Evolutionary conservation across 257 asterid species (phyloP).

Genomic region (Solanum pimpinellifolium): DNA sequence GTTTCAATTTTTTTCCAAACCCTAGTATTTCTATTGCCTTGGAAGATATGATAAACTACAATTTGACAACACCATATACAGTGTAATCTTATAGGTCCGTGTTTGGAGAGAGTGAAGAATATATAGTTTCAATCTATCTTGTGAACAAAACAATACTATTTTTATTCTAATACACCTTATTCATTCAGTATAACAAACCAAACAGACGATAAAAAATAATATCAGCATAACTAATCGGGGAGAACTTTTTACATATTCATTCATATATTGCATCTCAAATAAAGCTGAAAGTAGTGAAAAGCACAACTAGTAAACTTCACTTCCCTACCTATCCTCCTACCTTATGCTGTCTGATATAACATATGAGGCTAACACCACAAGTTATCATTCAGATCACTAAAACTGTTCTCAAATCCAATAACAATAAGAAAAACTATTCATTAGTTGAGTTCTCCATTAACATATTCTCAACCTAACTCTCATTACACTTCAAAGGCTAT

Average conservation of each 20-base stretch:
- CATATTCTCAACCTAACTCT: background rate
- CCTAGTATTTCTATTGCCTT: background rate
- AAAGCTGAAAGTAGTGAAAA: background rate
- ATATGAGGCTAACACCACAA: background rate
- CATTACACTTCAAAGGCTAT: background rate
- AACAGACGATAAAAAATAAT: background rate
- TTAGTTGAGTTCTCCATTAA: background rate
- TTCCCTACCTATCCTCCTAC: background rate
- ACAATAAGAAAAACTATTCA: background rate
- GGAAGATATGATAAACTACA: background rate
- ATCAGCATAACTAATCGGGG: background rate
- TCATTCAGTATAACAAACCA: background rate
- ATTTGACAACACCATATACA: background rate
- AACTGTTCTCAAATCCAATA: background rate
- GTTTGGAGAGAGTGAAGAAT: background rate
- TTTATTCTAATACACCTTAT: background rate
- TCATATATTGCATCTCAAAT: background rate
- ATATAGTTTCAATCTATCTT: background rate
- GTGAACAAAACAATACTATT: background rate
- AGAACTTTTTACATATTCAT: background rate
- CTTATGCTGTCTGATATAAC: background rate
- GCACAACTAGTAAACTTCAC: background rate
- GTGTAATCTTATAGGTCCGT: too few relatives aligned
- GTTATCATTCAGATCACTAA: background rate
- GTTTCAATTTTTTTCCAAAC: background rate